Conservation (phyloP, 805 yeast species). For the Teunomyces cretensis region DNA sequence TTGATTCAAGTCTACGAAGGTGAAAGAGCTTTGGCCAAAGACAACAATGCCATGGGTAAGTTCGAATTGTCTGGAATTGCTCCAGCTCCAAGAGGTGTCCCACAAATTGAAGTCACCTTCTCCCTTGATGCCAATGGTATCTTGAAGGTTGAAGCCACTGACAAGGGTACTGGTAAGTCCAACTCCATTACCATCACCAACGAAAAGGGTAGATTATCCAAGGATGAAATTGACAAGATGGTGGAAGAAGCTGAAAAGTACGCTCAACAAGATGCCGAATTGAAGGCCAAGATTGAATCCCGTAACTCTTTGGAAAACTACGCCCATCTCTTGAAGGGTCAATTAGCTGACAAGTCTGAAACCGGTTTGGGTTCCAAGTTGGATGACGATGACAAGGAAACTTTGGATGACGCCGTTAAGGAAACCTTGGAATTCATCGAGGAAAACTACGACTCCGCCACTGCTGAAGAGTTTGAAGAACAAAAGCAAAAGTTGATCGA, state of each 20-base stretch:
- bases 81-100: conserved; percentile 98
- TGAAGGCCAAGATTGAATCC: conserved; percentile 43
- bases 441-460: conserved; percentile 79
- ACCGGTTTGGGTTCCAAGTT: conserved; percentile 69
- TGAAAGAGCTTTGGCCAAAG: conserved; percentile 98
- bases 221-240: conserved; percentile 97
- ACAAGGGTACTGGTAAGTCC: conserved; percentile 97
- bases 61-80: conserved; percentile 98
- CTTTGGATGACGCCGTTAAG: conserved; percentile 79
- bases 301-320: conserved; percentile 47
- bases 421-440: conserved; percentile 89
- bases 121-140: conserved; percentile 99
- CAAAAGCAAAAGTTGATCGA: conserved; percentile 80
- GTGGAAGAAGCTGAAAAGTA: conserved; percentile 96
- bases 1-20: conserved; percentile 99
- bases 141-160: conserved; percentile 97
- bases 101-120: conserved; percentile 98
- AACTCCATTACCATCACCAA: conserved; percentile 98
- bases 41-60: conserved; percentile 97
- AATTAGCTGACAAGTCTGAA: conserved; percentile 35
- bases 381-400: conserved; percentile 88
- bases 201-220: conserved; percentile 97
- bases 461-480: conserved; percentile 91
- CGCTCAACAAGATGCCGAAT: conserved; percentile 46
- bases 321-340: conserved; percentile 49